Conservation (phyloP, 495 filamentous ascomycete species). For the Talaromyces ruber region DNA sequence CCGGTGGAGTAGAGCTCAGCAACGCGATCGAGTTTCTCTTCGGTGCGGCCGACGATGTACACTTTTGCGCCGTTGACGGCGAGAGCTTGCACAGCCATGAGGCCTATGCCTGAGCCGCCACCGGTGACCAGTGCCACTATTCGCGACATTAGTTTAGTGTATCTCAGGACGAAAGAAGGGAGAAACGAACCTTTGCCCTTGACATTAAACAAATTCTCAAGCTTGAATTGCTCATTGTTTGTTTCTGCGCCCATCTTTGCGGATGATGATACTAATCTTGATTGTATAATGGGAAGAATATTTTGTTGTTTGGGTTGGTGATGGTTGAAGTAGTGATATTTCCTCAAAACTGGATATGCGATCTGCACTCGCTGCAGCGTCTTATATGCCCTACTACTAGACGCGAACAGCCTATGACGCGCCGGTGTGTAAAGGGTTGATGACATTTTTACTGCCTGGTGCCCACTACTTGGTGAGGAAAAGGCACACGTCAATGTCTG, state of each 20-base stretch:
- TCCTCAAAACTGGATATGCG: not conserved
- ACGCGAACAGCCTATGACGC: not conserved
- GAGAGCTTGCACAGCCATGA: conserved; percentile 49
- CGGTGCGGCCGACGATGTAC: conserved; percentile 51
- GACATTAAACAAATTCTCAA: conserved; percentile 46
- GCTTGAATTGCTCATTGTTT: conserved; percentile 42
- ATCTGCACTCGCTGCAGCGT: not conserved
- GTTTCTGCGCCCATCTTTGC: not conserved
- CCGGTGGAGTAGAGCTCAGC: conserved; percentile 29
- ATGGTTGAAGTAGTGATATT: not conserved
- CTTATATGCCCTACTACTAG: not conserved
- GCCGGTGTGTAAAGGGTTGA: not conserved
- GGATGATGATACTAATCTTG: not conserved
- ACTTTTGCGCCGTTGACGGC: conserved; percentile 53
- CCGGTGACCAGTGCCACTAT: conserved; percentile 50
- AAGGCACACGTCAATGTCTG: not conserved
- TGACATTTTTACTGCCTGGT: not conserved
- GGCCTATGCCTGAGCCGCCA: conserved; percentile 41
- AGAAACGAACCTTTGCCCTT: conserved; percentile 31
- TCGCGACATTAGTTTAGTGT: not conserved
- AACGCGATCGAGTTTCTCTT: conserved; percentile 47
- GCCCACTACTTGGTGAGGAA: too few relatives aligned
- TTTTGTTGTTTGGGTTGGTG: not conserved
- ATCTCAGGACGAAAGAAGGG: not conserved
- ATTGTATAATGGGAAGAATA: not conserved